Conservation (phyloP, 192 early-diverging fungal genomes). For the Linnemannia elongata region DNA sequence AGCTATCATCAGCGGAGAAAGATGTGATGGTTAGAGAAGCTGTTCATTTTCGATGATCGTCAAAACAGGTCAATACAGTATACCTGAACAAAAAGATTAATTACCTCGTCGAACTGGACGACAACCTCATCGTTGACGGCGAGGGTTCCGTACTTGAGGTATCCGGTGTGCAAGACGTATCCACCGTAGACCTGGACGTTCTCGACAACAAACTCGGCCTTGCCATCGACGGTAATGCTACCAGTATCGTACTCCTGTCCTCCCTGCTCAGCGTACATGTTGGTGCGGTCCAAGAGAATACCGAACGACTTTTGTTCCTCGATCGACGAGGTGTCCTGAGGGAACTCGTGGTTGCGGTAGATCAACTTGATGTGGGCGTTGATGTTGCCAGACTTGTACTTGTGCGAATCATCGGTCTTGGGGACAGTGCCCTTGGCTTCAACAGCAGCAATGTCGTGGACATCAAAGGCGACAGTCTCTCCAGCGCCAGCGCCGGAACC, state of each 20-base stretch:
- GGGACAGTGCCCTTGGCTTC: conserved; percentile 79
- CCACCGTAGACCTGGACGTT: conserved; percentile 94
- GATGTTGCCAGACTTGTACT: conserved; percentile 83
- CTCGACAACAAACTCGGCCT: conserved; percentile 92
- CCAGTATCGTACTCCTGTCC: conserved; percentile 97
- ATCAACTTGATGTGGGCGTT: conserved; percentile 86
- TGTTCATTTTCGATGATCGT: not conserved
- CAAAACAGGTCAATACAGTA: not conserved
- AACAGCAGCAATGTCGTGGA: conserved; percentile 91
- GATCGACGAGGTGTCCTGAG: conserved; percentile 63
- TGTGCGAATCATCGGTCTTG: conserved; percentile 88
- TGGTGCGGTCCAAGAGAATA: conserved; percentile 93
- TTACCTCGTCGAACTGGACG: conserved; percentile 87
- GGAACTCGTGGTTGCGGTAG: conserved; percentile 70
- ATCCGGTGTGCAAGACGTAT: conserved; percentile 96
- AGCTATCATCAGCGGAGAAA: conserved; percentile 50
- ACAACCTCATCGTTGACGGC: conserved; percentile 77
- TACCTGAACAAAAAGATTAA: not conserved
- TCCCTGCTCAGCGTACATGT: conserved; percentile 98
- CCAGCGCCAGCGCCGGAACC: conserved; percentile 64
- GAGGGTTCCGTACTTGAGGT: conserved; percentile 90
- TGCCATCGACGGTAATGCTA: conserved; percentile 83
- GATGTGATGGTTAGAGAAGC: not conserved
- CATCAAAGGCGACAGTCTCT: conserved; percentile 84
- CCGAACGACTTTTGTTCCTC: conserved; percentile 78